Conservation (phyloP, 257 asterid species). For the Nicotiana tabacum region DNA sequence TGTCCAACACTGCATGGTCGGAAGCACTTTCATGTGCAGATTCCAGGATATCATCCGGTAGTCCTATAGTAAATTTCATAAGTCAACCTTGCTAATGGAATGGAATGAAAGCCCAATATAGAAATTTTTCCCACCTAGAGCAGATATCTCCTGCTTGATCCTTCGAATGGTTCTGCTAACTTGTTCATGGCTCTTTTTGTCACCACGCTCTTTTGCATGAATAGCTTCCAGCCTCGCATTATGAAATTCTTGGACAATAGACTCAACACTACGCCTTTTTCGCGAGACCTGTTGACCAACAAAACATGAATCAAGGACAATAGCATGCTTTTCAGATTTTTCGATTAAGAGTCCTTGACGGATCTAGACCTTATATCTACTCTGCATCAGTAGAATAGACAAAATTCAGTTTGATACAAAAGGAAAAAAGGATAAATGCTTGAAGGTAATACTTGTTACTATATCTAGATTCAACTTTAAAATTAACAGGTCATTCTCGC, state of each 20-base stretch:
- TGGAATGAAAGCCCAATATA: constrained; percentile 8
- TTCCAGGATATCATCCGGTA: constrained; percentile 63
- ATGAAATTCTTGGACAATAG: constrained; percentile 67
- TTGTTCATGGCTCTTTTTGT: constrained; percentile 72
- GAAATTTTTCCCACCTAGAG: constrained; percentile 55
- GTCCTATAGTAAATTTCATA: constrained; percentile 48
- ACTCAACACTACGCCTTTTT: constrained; percentile 54
- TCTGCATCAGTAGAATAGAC: not conserved
- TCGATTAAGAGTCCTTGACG: not conserved
- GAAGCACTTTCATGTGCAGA: constrained; percentile 57
- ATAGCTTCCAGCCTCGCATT: constrained; percentile 83
- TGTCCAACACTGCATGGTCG: constrained; percentile 31
- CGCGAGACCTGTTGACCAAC: constrained; percentile 40
- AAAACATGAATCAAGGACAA: not conserved
- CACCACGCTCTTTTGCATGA: constrained; percentile 71
- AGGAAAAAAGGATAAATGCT: not conserved
- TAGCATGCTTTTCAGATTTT: not conserved
- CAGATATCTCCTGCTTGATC: constrained; percentile 76
- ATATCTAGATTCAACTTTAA: not conserved
- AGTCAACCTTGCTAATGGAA: not conserved
- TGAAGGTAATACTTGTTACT: not conserved
- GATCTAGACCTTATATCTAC: not conserved
- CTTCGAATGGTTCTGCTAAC: constrained; percentile 71
- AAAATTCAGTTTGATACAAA: not conserved
- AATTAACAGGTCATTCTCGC: not conserved